phyloP scores from a whole-genome alignment of 306 rosid genomes.

The Cucurbita argyrosperma region DNA sequence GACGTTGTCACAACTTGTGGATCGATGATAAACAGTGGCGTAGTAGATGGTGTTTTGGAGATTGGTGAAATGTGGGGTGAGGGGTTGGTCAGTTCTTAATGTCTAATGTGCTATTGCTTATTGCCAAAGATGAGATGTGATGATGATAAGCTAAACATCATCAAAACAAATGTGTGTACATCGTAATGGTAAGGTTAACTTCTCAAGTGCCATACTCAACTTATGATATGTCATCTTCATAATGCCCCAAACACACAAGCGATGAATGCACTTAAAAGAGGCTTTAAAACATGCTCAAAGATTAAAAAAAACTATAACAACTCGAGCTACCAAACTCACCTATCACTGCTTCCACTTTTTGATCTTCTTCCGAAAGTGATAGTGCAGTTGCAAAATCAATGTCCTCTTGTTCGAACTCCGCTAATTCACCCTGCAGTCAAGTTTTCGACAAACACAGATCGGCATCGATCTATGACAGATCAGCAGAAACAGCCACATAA shows the following conservation, averaged over 20 bases:
- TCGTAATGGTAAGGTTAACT: not conserved
- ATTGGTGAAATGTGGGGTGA: no score
- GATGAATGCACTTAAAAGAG: not conserved
- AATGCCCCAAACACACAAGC: not conserved
- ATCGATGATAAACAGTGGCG: no score
- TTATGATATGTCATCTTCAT: not conserved
- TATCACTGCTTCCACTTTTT: constrained; percentile 28
- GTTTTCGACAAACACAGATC: not conserved
- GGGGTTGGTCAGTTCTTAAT: not conserved
- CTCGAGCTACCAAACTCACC: constrained; percentile 33
- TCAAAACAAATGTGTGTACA: not conserved
- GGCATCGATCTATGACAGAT: not conserved
- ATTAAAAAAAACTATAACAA: not conserved
- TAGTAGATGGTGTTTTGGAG: no score
- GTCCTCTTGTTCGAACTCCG: constrained; percentile 46
- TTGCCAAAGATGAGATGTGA: not conserved
- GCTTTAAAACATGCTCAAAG: not conserved
- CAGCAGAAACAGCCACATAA: not conserved
- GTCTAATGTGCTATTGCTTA: not conserved
- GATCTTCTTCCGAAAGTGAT: constrained; percentile 58
- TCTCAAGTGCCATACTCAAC: not conserved
- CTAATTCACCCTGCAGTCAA: constrained; percentile 49
- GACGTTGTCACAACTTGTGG: no score
- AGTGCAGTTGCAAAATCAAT: constrained; percentile 54
- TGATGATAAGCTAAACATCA: not conserved